These are phyloP conservation scores for Carex littledalei DNA, from an alignment of 176 grass and related monocot species.

Conservation along the genomic window DNA sequence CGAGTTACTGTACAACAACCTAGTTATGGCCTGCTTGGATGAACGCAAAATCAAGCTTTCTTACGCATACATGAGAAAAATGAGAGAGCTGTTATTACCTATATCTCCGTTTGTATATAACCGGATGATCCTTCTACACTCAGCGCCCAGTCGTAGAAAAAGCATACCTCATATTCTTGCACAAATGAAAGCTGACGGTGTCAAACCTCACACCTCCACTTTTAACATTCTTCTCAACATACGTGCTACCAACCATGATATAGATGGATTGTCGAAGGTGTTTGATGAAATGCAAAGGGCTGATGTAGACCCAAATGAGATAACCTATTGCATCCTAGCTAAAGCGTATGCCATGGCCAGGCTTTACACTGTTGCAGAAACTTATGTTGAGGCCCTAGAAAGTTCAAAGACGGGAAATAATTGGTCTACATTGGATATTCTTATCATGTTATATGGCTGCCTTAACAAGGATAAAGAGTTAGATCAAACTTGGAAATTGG, in stretches of 20 bases:
- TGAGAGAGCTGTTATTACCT: constrained; percentile 58
- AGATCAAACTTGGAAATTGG: constrained; percentile 51
- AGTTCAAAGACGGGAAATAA: constrained; percentile 71
- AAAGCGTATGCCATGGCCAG: constrained; percentile 80
- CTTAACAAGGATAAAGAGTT: constrained; percentile 64
- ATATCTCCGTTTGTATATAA: constrained; percentile 75
- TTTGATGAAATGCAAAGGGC: constrained; percentile 76
- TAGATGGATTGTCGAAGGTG: constrained; percentile 69
- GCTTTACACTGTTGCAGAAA: constrained; percentile 57
- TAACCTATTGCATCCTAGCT: constrained; percentile 84
- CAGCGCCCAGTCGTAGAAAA: constrained; percentile 65
- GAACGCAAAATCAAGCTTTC: constrained; percentile 67
- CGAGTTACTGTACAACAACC: constrained; percentile 88
- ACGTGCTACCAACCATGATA: constrained; percentile 75
- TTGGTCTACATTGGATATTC: constrained; percentile 88
- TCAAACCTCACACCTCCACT: constrained; percentile 65
- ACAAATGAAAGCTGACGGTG: constrained; percentile 73
- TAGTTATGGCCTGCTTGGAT: constrained; percentile 73
- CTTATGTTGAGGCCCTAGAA: constrained; percentile 80
- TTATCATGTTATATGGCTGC: constrained; percentile 77
- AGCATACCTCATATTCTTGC: constrained; percentile 56
- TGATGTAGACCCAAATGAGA: constrained; percentile 86
- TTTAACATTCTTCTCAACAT: constrained; percentile 92
- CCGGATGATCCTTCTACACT: constrained; percentile 82
- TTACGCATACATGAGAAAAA: constrained; percentile 89